phyloP scores from a whole-genome alignment of 148 eudicot genomes.

The Vaccinium darrowii region DNA sequence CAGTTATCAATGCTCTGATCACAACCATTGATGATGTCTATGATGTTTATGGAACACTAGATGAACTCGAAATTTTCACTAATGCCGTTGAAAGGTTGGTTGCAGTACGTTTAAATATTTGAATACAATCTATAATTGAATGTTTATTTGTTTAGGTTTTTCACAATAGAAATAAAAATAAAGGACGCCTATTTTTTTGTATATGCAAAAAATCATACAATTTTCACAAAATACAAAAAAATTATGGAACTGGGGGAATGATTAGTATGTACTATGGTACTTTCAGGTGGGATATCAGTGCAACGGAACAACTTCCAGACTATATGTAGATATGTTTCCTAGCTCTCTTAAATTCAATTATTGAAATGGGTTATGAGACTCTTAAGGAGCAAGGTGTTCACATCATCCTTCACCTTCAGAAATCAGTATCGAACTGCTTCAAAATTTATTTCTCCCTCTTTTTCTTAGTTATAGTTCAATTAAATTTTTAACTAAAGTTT shows the following conservation, averaged over 20 bases:
- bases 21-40: slow-evolving; percentile 3
- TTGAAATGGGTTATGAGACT: slow-evolving; percentile 20
- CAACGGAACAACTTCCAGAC: slow-evolving; percentile 24
- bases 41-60: not conserved
- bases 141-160: not conserved
- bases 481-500: not conserved
- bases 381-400: not conserved
- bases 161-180: no score
- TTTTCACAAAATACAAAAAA: no score
- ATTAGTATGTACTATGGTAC: not conserved
- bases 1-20: not conserved
- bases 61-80: not conserved
- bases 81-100: not conserved
- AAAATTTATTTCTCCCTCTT: not conserved
- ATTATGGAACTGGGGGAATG: not conserved
- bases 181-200: no score
- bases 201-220: not conserved
- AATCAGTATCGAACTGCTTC: not conserved
- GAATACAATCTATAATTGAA: not conserved
- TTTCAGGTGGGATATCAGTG: slow-evolving; percentile 26
- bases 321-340: slow-evolving; percentile 29
- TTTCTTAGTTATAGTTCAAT: not conserved
- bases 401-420: slow-evolving; percentile 14
- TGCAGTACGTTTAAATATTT: no score
- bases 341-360: slow-evolving; percentile 13